phyloP scores from a whole-genome alignment of 2,329 filamentous ascomycete genomes.

The Dothidotthia symphoricarpi region DNA sequence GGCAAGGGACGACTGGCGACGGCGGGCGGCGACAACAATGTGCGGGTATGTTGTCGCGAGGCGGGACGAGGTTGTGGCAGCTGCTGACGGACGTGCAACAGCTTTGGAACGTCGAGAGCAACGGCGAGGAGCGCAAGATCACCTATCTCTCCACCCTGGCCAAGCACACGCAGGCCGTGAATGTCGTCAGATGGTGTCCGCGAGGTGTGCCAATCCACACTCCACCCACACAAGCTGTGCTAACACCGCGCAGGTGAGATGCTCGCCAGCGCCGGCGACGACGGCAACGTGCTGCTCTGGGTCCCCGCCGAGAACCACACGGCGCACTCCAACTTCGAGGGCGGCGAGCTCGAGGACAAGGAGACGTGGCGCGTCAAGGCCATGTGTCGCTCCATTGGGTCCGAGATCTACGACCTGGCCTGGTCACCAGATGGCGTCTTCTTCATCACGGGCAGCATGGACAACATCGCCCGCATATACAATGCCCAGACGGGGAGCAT shows the following conservation, averaged over 20 bases:
- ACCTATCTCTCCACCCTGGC: constrained; percentile 87
- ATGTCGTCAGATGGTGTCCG: constrained; percentile 94
- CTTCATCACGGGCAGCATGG: constrained; percentile 99
- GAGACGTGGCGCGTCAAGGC: constrained; percentile 96
- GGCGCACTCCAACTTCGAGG: constrained; percentile 71
- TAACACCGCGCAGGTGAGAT: constrained; percentile 67
- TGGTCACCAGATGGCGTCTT: constrained; percentile 97
- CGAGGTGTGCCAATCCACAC: constrained; percentile 62
- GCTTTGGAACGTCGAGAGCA: constrained; percentile 87
- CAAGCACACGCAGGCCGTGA: constrained; percentile 96
- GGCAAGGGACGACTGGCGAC: constrained; percentile 91
- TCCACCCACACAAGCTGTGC: constrained; percentile 8
- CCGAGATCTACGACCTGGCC: constrained; percentile 96
- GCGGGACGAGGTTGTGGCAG: neutral
- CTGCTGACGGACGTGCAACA: constrained; percentile 48
- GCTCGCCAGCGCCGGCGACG: constrained; percentile 91
- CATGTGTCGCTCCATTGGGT: constrained; percentile 93
- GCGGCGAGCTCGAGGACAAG: constrained; percentile 76
- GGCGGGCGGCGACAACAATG: constrained; percentile 93
- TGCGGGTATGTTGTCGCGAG: constrained; percentile 63
- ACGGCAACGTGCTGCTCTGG: constrained; percentile 96
- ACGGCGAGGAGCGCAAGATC: constrained; percentile 82
- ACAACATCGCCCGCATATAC: constrained; percentile 96
- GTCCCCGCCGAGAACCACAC: constrained; percentile 77
- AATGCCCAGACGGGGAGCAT: constrained; percentile 69